Evolutionary conservation across 2,329 filamentous ascomycete species (phyloP).

Genomic region (Botrytis medusae): DNA sequence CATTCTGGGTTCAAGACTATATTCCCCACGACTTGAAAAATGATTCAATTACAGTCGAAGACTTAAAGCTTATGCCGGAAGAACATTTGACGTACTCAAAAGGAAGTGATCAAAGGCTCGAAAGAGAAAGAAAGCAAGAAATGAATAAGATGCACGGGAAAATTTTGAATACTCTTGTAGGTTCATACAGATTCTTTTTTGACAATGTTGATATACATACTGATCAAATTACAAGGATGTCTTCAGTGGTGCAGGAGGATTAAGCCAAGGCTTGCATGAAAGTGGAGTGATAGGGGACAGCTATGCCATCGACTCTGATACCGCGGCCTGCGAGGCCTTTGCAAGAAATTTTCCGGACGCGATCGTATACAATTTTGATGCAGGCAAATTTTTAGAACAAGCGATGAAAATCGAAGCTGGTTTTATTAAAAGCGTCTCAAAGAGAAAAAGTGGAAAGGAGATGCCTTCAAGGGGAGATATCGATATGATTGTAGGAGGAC

Average conservation of each 20-base stretch:
- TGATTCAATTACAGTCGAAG: neutral
- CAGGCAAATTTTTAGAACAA: conserved; percentile 11
- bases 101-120: neutral
- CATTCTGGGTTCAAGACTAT: conserved; percentile 28
- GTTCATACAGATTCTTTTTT: no score
- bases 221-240: neutral
- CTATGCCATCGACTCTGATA: conserved; percentile 22
- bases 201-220: neutral
- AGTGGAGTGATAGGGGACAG: conserved; percentile 12
- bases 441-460: no score
- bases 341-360: conserved; percentile 6
- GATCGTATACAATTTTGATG: conserved; percentile 19
- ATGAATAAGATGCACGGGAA: conserved; percentile 12
- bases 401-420: conserved; percentile 1
- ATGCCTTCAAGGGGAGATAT: conserved; percentile 26
- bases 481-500: conserved; percentile 23
- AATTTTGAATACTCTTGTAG: conserved; percentile 2
- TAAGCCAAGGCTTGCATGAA: conserved; percentile 20
- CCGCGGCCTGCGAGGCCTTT: conserved; percentile 12
- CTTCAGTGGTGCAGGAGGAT: conserved; percentile 25
- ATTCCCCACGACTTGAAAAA: neutral
- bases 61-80: neutral
- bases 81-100: neutral
- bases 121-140: neutral
- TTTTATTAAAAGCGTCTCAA: no score